Evolutionary conservation across 805 yeast species (phyloP), one percentile per base, ranked within the genome.

Genomic region (Kluyveromyces dobzhanskii): DNA sequence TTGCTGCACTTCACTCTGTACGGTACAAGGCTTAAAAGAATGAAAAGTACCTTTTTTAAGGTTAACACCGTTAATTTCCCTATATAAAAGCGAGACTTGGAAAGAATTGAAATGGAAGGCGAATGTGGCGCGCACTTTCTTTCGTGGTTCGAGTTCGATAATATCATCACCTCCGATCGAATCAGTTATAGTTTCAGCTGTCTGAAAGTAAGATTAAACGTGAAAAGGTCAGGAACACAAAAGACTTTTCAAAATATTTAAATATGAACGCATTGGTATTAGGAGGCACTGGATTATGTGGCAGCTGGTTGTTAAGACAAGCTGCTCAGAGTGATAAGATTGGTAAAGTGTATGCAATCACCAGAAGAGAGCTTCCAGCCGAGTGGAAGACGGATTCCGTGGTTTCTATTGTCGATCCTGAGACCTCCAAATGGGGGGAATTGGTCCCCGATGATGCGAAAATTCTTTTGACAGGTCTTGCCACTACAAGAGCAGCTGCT

Each of bases 221-320:
- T n/a, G n/a, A n/a, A n/a, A n/a, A n/a, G n/a, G n/a, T n/a, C n/a
- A n/a, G n/a, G n/a, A n/a, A n/a, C n/a, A n/a, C n/a, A n/a, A n/a
- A n/a, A n/a, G n/a, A n/a, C n/a, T n/a, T n/a, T n/a, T n/a, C 11
- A n/a, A 27, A 11, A 27, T 12, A 21, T 6, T 9, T 30, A 14
- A 14, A 16, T 2, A 23, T 49, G 53, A 54, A 49, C 27, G 59
- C 61, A 11, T 61, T 72, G 32, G 51, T 70, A 12, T 57, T 84
- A 32, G 95, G 95, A 2, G 71, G 87, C 21, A 85, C 95, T 1
- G 95, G 95, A 2, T 62, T 85, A 16, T 79, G 81, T 40, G 96
- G 95, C 7, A 49, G 66, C 17, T 68, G 64, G 17, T 69, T 84
- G 43, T 54, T 84, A 39, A 69, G 66, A 39, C 59, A 59, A 18